Percentiles rank a stretch among this genome's conserved stretches.
phyloP scores from a whole-genome alignment of 768 basidiomycete species.

The Tephrocybe sp. region DNA sequence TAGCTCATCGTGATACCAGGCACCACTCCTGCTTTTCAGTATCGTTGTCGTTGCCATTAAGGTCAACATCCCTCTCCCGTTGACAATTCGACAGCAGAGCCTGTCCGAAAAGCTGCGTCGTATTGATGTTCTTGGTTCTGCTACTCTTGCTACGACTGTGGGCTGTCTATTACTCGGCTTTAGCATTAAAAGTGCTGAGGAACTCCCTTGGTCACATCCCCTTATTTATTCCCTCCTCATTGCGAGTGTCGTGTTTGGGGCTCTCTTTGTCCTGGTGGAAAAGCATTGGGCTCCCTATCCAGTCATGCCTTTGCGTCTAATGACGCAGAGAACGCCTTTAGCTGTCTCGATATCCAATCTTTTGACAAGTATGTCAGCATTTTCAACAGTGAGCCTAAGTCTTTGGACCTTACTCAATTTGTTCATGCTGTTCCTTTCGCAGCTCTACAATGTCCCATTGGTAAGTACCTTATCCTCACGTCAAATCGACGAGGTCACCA shows the following conservation, averaged over 20 bases:
- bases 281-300: conserved; percentile 77
- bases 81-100: conserved; percentile 58
- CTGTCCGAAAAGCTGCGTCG: conserved; percentile 66
- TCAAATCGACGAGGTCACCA: conserved; percentile 1
- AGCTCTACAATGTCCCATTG: conserved; percentile 87
- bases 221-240: conserved; percentile 66
- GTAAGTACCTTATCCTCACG: conserved; percentile 35
- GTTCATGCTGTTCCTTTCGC: conserved; percentile 3
- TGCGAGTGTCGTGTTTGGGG: conserved; percentile 51
- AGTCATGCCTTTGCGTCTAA: conserved; percentile 84
- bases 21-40: conserved; percentile 76
- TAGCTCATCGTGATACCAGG: conserved; percentile 38
- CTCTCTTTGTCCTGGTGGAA: conserved; percentile 77
- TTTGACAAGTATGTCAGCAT: conserved; percentile 73
- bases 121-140: conserved; percentile 83
- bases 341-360: conserved; percentile 82
- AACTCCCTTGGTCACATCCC: conserved; percentile 74
- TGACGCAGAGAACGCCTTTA: conserved; percentile 76
- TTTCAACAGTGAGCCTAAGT: conserved; percentile 62
- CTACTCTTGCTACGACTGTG: conserved; percentile 73
- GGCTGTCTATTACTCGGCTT: conserved; percentile 76
- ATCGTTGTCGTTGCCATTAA: conserved; percentile 70
- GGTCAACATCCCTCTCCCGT: conserved; percentile 77
- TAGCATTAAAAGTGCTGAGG: conserved; percentile 76
- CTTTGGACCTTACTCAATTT: conserved; percentile 20